These are phyloP conservation scores for Metroxylon sagu DNA, from an alignment of 176 grass and related monocot species.

Conservation along the genomic window DNA sequence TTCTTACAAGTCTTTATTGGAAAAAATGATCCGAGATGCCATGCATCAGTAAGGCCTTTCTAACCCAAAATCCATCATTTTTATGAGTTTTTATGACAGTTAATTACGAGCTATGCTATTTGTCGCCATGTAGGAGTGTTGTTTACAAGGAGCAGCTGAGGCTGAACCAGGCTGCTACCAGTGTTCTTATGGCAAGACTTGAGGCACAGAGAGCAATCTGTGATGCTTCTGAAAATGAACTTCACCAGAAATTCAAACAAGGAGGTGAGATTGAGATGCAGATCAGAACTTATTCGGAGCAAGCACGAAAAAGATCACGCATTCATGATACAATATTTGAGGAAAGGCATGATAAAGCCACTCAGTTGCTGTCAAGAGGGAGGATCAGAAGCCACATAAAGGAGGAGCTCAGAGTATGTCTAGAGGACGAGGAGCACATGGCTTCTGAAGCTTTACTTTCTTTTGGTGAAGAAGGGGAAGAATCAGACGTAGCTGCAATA, in stretches of 20 bases:
- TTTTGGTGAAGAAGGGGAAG: conserved; percentile 13
- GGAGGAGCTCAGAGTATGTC: conserved; percentile 64
- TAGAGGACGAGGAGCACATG: conserved; percentile 61
- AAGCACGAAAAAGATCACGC: conserved; percentile 72
- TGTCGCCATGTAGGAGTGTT: conserved; percentile 48
- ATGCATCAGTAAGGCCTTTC: conserved; percentile 82
- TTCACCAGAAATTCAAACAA: conserved; percentile 68
- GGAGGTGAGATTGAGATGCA: conserved; percentile 71
- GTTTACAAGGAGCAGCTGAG: conserved; percentile 96
- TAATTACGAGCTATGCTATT: background rate
- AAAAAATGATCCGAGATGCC: conserved; percentile 98
- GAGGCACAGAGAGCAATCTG: conserved; percentile 85
- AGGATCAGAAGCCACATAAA: conserved; percentile 38
- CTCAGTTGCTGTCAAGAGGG: conserved; percentile 30
- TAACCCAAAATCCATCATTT: too few species aligned
- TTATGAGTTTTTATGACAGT: background rate
- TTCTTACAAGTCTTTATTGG: conserved; percentile 77
- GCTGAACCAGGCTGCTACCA: conserved; percentile 70
- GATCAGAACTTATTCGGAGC: conserved; percentile 43
- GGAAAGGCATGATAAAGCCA: conserved; percentile 33
- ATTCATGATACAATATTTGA: conserved; percentile 42
- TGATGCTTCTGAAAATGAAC: conserved; percentile 76
- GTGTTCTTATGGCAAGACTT: conserved; percentile 77
- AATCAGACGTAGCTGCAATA: conserved; percentile 12
- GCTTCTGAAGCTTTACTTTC: conserved; percentile 37